phyloP scores from a whole-genome alignment of 768 basidiomycete species.

The Lactarius trivialis region DNA sequence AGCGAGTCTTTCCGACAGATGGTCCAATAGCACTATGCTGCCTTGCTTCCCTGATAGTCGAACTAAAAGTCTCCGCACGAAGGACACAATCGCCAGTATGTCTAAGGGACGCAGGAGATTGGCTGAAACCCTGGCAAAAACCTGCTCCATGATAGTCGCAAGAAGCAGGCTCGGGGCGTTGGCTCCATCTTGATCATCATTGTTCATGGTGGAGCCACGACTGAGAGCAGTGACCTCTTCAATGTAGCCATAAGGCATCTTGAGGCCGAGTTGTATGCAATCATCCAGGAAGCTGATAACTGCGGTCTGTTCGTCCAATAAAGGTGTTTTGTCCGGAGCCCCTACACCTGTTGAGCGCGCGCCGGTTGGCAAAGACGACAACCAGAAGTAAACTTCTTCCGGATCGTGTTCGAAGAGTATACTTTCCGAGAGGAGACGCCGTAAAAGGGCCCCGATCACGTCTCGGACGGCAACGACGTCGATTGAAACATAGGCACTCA shows the following conservation, averaged over 20 bases:
- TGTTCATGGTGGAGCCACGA: conserved; percentile 7
- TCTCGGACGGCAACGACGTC: conserved; percentile 46
- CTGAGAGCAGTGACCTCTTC: conserved; percentile 51
- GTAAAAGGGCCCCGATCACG: conserved; percentile 48
- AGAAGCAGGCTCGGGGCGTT: conserved; percentile 63
- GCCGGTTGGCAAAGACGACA: conserved; percentile 52
- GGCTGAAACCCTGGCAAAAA: conserved; percentile 57
- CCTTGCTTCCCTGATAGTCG: conserved; percentile 50
- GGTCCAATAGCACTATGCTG: conserved; percentile 35
- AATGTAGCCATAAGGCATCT: conserved; percentile 80
- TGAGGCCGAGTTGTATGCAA: conserved; percentile 73
- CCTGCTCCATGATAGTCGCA: conserved; percentile 74
- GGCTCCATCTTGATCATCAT: conserved; percentile 26
- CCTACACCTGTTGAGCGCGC: conserved; percentile 33
- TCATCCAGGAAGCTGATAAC: conserved; percentile 76
- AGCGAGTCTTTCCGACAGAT: conserved; percentile 34
- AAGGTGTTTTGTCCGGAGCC: conserved; percentile 45
- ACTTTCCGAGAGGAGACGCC: conserved; percentile 59
- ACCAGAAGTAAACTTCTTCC: conserved; percentile 68
- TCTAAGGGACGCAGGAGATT: conserved; percentile 53
- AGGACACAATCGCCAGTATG: conserved; percentile 54
- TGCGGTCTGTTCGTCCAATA: conserved; percentile 50
- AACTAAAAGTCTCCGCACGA: conserved; percentile 55
- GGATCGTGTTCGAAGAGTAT: conserved; percentile 76
- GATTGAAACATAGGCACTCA: conserved; percentile 53